phyloP scores from a whole-genome alignment of 2,329 filamentous ascomycete genomes.

The Cordyceps tenuipes region DNA sequence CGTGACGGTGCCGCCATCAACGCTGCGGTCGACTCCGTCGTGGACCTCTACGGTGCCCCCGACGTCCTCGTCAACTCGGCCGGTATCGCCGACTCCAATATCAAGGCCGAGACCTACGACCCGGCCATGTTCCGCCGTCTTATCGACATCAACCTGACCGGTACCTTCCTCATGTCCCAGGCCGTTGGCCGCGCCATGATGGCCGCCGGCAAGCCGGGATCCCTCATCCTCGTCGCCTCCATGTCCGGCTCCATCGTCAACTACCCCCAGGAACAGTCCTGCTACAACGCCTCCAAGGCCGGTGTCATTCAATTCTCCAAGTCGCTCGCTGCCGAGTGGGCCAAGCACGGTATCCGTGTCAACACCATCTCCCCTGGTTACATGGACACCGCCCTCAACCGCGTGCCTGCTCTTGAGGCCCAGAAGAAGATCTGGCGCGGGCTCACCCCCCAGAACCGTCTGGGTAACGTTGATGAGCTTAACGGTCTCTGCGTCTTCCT shows the following conservation, averaged over 20 bases:
- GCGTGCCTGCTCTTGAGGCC: conserved; percentile 66
- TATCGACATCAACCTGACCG: conserved; percentile 75
- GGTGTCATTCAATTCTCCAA: conserved; percentile 71
- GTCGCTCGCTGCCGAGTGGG: conserved; percentile 78
- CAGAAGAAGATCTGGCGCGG: conserved; percentile 77
- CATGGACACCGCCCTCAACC: conserved; percentile 79
- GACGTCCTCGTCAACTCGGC: conserved; percentile 75
- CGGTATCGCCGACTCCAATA: conserved; percentile 76
- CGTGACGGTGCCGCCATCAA: conserved; percentile 63
- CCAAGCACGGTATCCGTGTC: conserved; percentile 70
- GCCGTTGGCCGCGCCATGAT: conserved; percentile 68
- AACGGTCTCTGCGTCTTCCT: conserved; percentile 72
- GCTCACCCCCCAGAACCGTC: conserved; percentile 63
- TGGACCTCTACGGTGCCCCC: conserved; percentile 57
- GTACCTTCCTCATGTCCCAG: conserved; percentile 70
- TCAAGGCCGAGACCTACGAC: conserved; percentile 72
- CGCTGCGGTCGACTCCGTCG: conserved; percentile 58
- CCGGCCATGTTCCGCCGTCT: conserved; percentile 68
- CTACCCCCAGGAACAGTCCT: conserved; percentile 75
- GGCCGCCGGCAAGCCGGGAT: conserved; percentile 59
- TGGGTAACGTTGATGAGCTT: conserved; percentile 66
- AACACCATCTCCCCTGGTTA: conserved; percentile 81
- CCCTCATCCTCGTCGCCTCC: conserved; percentile 67
- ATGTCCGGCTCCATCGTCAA: conserved; percentile 82
- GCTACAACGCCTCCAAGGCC: conserved; percentile 80